Evolutionary conservation across 2,329 filamentous ascomycete species (phyloP), one percentile per base, ranked within the genome.

Genomic region (Pleomassaria siparia): DNA sequence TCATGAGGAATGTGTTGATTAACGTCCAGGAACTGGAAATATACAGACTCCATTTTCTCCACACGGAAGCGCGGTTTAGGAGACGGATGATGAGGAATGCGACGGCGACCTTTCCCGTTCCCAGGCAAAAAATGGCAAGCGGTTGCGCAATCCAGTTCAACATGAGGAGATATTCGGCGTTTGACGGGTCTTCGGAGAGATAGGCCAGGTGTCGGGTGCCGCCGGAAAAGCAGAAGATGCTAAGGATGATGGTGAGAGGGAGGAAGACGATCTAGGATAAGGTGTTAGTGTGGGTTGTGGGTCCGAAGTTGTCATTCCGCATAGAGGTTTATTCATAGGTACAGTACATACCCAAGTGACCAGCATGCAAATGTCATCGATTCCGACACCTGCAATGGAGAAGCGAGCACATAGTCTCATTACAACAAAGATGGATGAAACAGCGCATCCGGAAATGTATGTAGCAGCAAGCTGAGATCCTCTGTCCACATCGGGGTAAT

Each of bases 311-410:
- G 12, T 25, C 21, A 13, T 40, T 26, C n/a, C 13, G 4, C 26
- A 16, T 11, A 24, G 43, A 45, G 25, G 32, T 12, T n/a, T n/a
- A n/a, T n/a, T n/a, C n/a, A n/a, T n/a, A n/a, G n/a, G n/a, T n/a
- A n/a, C 22, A 24, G 33, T 33, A 40, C 46, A 43, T 55, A 59
- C 57, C 53, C 51, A 54, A 35, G 55, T 56, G 28, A 50, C 21
- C 21, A 59, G 33, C 58, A 60, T 60, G 37, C 35, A 45, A 54
- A 54, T 59, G 33, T 60, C 58, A 40, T 60, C 58, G 25, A 56
- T 50, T 15, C 54, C 54, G 12, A 60, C 52, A 42, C 50, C 50
- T 2, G 53, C 50, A 33, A 60, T 56, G 28, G 50, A 56, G 40
- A 49, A 55, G 6, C 58, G 39, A n/a, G 58, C 54, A 18, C 42